Evolutionary conservation across 164 flowering plant species (phyloP).

Genomic region (Hamamelis virginiana): DNA sequence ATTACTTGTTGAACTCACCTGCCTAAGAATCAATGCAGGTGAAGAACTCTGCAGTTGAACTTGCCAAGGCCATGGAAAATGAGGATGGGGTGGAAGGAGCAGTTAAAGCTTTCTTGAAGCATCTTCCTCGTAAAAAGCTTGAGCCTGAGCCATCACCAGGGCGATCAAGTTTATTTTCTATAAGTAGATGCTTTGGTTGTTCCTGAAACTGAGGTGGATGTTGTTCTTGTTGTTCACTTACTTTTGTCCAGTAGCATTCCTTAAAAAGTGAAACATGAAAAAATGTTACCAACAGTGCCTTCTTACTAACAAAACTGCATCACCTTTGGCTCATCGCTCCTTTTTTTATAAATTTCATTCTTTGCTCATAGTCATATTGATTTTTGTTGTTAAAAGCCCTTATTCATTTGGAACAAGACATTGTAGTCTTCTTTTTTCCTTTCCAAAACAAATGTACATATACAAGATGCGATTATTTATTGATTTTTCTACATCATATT

Average conservation of each 20-base stretch:
- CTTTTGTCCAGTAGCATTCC: background rate
- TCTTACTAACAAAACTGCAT: background rate
- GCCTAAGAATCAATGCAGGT: slow-evolving; percentile 49
- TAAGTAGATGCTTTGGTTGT: slow-evolving; percentile 69
- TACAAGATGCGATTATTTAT: background rate
- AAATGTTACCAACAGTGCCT: background rate
- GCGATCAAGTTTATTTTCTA: slow-evolving; percentile 42
- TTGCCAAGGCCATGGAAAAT: slow-evolving; percentile 80
- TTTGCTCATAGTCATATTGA: background rate
- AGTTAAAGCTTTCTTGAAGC: slow-evolving; percentile 91
- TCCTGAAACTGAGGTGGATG: slow-evolving; percentile 33
- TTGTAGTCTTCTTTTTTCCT: background rate
- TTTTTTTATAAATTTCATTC: background rate
- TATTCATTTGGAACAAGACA: slow-evolving; percentile 2
- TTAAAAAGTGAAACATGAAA: background rate
- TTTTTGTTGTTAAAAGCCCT: background rate
- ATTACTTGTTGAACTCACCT: background rate
- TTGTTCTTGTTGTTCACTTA: background rate
- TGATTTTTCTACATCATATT: background rate
- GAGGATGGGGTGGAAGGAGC: slow-evolving; percentile 98
- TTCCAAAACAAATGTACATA: background rate
- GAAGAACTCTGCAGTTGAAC: slow-evolving; percentile 70
- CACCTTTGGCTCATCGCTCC: background rate
- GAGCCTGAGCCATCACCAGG: slow-evolving; percentile 31
- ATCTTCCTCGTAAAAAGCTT: slow-evolving; percentile 57